Evolutionary conservation across 768 basidiomycete species (phyloP).

Genomic region (Trichaptum fuscoviolaceum): DNA sequence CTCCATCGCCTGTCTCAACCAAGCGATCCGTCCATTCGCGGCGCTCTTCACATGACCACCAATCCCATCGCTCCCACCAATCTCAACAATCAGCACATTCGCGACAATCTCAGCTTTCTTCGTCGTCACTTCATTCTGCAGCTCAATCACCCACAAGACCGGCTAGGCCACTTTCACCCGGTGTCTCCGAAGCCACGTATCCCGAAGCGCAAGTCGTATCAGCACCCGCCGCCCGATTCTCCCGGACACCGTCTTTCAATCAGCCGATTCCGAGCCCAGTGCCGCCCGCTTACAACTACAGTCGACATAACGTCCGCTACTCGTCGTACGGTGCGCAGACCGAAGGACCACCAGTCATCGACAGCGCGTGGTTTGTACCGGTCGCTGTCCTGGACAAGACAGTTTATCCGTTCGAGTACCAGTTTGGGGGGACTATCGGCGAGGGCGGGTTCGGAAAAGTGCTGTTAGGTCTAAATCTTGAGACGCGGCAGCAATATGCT

Average conservation of each 20-base stretch:
- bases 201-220: not conserved
- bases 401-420: constrained; percentile 3
- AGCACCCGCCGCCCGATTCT: not conserved
- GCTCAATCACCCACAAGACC: not conserved
- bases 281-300: not conserved
- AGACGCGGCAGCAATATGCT: constrained; percentile 42
- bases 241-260: not conserved
- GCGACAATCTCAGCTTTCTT: not conserved
- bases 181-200: not conserved
- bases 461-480: constrained; percentile 40
- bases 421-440: constrained; percentile 28
- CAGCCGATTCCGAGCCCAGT: not conserved
- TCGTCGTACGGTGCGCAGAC: not conserved
- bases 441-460: constrained; percentile 49
- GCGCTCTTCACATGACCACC: too few species aligned
- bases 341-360: not conserved
- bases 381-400: constrained; percentile 1
- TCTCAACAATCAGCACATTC: not conserved
- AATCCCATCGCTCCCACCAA: not conserved
- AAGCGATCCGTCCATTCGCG: too few species aligned
- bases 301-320: not conserved
- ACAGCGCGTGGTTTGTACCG: not conserved
- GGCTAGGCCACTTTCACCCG: not conserved
- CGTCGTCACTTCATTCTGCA: not conserved
- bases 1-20: not conserved